Percentiles rank a stretch among this genome's conserved stretches.
Conservation (phyloP, 129 eudicot species). For the Solidago caesia region DNA sequence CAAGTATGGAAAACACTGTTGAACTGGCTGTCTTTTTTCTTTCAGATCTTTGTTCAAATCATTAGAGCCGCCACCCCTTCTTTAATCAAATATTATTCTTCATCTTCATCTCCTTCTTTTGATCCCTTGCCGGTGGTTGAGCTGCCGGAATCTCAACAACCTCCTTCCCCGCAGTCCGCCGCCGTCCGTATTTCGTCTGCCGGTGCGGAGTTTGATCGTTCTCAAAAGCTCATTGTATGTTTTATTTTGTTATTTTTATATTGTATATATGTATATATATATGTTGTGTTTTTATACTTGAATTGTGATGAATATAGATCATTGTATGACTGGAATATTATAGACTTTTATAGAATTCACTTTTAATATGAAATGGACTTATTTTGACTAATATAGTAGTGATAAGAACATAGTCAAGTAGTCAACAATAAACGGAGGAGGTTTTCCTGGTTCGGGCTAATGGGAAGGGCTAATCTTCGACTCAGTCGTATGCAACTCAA, state of each 20-base stretch:
- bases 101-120: conserved; percentile 47
- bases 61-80: conserved; percentile 85
- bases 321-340: no score
- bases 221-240: conserved; percentile 64
- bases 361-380: neutral
- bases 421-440: no score
- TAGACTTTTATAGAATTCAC: no score
- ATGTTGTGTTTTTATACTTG: neutral
- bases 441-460: no score
- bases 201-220: conserved; percentile 24
- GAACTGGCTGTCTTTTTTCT: conserved; percentile 84
- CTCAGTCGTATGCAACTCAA: no score
- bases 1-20: conserved; percentile 81
- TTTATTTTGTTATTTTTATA: neutral
- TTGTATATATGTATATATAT: neutral
- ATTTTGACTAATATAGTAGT: neutral
- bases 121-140: conserved; percentile 80
- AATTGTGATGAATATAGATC: no score
- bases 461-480: no score
- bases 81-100: conserved; percentile 45
- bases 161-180: conserved; percentile 36
- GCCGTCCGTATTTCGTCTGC: conserved; percentile 31
- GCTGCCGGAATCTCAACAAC: conserved; percentile 45
- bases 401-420: neutral
- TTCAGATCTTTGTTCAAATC: conserved; percentile 98